These are phyloP conservation scores for Cystofilobasidium ferigula DNA, from an alignment of 768 basidiomycete genomes.

Conservation along the genomic window DNA sequence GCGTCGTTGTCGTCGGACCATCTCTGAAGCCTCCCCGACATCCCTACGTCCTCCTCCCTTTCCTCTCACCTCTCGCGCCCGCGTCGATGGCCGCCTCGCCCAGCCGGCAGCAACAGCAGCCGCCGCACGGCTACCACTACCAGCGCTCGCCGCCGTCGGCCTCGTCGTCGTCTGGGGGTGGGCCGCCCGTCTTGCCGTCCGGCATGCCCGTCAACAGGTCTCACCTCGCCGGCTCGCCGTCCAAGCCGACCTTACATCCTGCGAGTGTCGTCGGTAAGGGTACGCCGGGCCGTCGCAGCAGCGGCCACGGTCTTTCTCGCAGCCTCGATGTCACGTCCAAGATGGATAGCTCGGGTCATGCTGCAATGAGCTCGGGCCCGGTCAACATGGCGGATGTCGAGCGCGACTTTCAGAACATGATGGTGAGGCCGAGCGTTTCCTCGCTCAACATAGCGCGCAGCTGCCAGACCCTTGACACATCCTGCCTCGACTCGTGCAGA, in stretches of 20 bases:
- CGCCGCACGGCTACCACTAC: not conserved
- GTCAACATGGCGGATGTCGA: constrained; percentile 1
- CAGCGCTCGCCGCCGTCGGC: not conserved
- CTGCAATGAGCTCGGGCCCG: not conserved
- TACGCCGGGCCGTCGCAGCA: not conserved
- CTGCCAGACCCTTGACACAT: not conserved
- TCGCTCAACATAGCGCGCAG: no score
- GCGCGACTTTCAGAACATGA: constrained; percentile 21
- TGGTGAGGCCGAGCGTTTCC: not conserved
- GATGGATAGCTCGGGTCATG: not conserved
- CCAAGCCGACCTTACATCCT: no score
- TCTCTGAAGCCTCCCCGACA: no score
- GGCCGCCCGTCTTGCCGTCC: constrained; percentile 7
- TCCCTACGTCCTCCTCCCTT: no score
- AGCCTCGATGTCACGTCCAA: not conserved
- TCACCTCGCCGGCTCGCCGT: not conserved
- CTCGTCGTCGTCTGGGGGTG: not conserved
- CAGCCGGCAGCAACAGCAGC: no score
- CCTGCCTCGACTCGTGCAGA: not conserved
- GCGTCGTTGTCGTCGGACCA: no score
- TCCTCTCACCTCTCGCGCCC: no score
- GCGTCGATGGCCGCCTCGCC: no score
- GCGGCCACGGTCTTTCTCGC: not conserved
- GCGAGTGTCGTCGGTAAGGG: not conserved
- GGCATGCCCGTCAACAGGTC: constrained; percentile 11